Base-by-base conservation (phyloP, 148 eudicot genomes). In the Pharnaceum exiguum region DNA sequence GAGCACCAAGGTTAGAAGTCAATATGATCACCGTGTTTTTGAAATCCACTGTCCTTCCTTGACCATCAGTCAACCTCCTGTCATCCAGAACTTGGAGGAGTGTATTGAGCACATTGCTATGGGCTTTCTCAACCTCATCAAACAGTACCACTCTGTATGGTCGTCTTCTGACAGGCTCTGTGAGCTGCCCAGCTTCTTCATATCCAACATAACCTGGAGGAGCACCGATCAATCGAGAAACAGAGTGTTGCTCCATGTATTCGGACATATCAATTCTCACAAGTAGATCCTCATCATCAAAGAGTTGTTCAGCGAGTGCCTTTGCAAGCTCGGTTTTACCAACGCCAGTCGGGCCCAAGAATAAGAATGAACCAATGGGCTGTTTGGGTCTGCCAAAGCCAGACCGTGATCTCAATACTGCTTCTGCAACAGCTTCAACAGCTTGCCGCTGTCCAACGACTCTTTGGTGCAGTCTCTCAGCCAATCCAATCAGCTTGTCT, bases 1-100 rank as follows among this genome's bases (percentile, higher is more conserved):
- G 89, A 0, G 95, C 97, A 17, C 97, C 95, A 32, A 90, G 93
- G 46, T 90, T 90, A 10, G 97, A 90, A 17, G 97, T 90, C 97
- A 90, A 71, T 10, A 90, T 87, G 36, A 90, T 77, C 27, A 84
- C 80, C 0, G 84, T 62, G 50, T 81, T 81, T 6, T 74, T 81
- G 54, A 81, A 84, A 43, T 81, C 84, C 5, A 84, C 84, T 0
- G 84, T 81, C 7, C 82, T 70, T 10, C 91, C 91, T 67, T 81
- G 84, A 12, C 87, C 87, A 57, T 85, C 91, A 0, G 84, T 85
- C 52, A 85, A 60, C 47, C 91, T 77, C 40, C 91, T 87, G 59
- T 82, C 91, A 69, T 85, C 91, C 25, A 85, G 57, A 31, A 82
- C 84, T 72, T 85, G 91, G 25, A 85, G 84, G 52, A 85, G 67